These are phyloP conservation scores for Amoebophrya sp. DNA, from an alignment of 169 alveolate species.

Conservation along the genomic window DNA sequence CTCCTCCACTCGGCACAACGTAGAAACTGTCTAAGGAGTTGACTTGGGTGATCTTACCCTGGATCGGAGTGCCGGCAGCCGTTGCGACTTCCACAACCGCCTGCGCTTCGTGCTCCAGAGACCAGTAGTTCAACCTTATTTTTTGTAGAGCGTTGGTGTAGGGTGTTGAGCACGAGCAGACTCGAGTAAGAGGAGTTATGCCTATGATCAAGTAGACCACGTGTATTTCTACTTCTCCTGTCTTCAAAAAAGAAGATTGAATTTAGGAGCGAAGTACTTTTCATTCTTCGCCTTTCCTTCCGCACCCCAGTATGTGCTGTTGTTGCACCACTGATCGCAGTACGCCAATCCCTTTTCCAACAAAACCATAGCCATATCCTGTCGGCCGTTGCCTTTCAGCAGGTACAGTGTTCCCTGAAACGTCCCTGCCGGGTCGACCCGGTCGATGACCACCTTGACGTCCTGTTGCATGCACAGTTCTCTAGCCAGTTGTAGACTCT, in stretches of 20 bases:
- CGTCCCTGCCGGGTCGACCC: conserved; percentile 25
- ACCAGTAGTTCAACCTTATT: neutral
- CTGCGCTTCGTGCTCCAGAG: neutral
- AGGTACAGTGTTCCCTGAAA: neutral
- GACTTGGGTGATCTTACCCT: neutral
- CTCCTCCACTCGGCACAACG: neutral
- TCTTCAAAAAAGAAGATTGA: neutral
- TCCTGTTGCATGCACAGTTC: conserved; percentile 7
- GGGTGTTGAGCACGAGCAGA: neutral
- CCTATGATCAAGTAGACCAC: neutral
- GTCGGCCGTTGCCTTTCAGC: neutral
- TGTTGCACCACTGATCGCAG: conserved; percentile 27
- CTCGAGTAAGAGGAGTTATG: neutral
- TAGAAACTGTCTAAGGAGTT: neutral
- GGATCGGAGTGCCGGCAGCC: neutral
- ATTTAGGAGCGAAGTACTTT: neutral
- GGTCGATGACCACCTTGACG: neutral
- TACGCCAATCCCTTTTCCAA: neutral
- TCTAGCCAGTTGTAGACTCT: neutral
- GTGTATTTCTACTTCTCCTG: neutral
- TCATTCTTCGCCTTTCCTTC: neutral
- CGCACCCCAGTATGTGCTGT: neutral
- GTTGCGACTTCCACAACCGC: neutral
- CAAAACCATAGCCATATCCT: neutral
- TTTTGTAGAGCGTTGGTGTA: neutral